Base-by-base conservation (phyloP, 192 early-diverging fungal genomes). In the Funneliformis geosporum region DNA sequence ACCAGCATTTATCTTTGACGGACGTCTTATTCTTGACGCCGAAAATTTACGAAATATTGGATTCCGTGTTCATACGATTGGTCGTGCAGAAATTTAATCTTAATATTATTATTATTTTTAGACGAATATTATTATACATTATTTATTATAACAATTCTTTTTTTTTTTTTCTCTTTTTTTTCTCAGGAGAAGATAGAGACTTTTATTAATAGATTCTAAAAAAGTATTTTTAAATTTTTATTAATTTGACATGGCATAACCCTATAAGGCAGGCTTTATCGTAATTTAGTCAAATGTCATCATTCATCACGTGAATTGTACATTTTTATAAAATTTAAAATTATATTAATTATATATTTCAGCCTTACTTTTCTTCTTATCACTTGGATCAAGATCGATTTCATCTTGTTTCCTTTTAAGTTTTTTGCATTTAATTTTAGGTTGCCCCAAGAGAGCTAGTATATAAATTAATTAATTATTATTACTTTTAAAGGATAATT, bases 1-100 rank as follows among this genome's bases (percentile, higher is more conserved):
- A 83, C 95, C 94, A 33, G 94, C 94, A 43, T 94, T 91, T 79
- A 86, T 96, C 65, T 96, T 98, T 88, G 96, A 98, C 75, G 96
- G 96, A 61, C 93, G 96, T 67, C 84, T 95, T 47, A 89, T 97
- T 76, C 82, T 97, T 43, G 91, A 94, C 81, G 82, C 81, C 65
- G 80, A 82, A 64, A 86, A 88, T 74, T 82, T 98, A 28, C 83
- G 86, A 68, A 76, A 88, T 39, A 93, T 97, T 78, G 96, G 96
- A 16, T 97, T 98, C 88, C 80, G 86, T 21, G 90, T 93, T 38
- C 79, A 89, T 61, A 87, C 88, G 60, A 89, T 96, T 79, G 95
- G 95, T 18, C 42, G 66, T 21, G 50, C 73, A 76, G 90, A 90
- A 85, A 79, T 42, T 68, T 68, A 68, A 68, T 21, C 18, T 44